Evolutionary conservation across 441 rosid genomes (phyloP), one percentile per base, ranked within the genome.

Genomic region (Dalechampia spathulata): DNA sequence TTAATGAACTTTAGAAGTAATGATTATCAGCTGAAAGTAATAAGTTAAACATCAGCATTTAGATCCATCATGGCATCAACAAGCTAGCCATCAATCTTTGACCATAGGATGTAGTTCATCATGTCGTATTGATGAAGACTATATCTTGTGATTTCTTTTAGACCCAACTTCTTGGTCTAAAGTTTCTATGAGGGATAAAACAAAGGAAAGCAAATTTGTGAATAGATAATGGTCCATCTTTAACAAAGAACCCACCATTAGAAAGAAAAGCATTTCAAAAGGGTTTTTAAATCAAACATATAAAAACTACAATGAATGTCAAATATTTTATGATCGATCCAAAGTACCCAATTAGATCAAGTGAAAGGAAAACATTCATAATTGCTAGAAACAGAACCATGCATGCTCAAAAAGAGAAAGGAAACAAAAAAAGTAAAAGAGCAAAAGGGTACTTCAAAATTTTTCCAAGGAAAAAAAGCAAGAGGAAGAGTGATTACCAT

Each of bases 401-500:
- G 34, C 60, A 28, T 47, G 10, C 58, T 61, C 2, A 41, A 12
- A 61, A 50, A 21, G 14, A 42, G 20, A 41, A 23, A 51, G 34
- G 34, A 20, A 5, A 12, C 1, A 10, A 7, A 45, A 47, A 19
- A n/a, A 11, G 27, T 11, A 25, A 47, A 56, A 12, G 13, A 23
- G 16, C 5, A 25, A 7, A 28, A 19, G 1, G 13, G 16, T 14
- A 30, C 8, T 3, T 30, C 4, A 3, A 30, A 3, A 30, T 30
- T n/a, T n/a, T 30, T 30, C 34, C 34, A 30, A 30, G 34, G 4
- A 1, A n/a, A n/a, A 20, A 26, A 10, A 61, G 36, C 23, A 19
- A 8, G 10, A 23, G 21, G 20, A 34, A 1, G 54, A 20, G 30
- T 3, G 14, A 37, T 7, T 48, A 82, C 92, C 88, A 51, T 61